These are phyloP conservation scores for Suillus paluster DNA, from an alignment of 768 basidiomycete genomes.

Conservation along the genomic window DNA sequence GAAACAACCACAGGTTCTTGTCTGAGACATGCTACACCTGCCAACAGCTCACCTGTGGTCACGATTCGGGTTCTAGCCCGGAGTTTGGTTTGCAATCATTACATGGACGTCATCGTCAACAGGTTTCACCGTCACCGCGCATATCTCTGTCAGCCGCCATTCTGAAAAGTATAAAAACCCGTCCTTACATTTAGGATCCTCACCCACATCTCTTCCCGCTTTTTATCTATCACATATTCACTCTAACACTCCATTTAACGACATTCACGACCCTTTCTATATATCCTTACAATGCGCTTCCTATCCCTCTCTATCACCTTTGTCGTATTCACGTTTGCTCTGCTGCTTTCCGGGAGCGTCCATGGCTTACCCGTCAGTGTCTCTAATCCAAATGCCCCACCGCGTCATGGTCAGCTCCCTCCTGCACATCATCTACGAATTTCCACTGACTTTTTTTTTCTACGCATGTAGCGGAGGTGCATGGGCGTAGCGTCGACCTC, in stretches of 20 bases:
- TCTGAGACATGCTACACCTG: neutral
- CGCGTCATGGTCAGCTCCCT: neutral
- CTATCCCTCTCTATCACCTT: constrained; percentile 16
- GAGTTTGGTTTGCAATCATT: neutral
- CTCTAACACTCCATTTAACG: neutral
- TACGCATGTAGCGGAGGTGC: neutral
- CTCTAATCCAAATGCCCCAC: neutral
- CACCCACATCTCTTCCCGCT: constrained; percentile 18
- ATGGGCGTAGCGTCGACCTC: neutral
- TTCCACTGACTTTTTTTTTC: neutral
- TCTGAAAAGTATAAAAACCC: constrained; percentile 1
- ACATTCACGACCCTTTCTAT: neutral
- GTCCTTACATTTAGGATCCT: neutral
- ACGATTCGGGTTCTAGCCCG: neutral
- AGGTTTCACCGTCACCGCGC: neutral
- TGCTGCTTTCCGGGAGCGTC: constrained; percentile 19
- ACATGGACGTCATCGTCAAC: neutral
- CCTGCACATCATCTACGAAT: neutral
- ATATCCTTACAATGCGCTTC: constrained; percentile 31
- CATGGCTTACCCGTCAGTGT: constrained; percentile 20
- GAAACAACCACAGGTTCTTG: neutral
- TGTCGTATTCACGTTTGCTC: constrained; percentile 22
- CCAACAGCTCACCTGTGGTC: neutral
- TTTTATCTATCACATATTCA: constrained; percentile 8
- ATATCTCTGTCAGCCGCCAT: neutral